Evolutionary conservation across 352 stramenopile species (phyloP).

Genomic region (Phytopythium helicoides): DNA sequence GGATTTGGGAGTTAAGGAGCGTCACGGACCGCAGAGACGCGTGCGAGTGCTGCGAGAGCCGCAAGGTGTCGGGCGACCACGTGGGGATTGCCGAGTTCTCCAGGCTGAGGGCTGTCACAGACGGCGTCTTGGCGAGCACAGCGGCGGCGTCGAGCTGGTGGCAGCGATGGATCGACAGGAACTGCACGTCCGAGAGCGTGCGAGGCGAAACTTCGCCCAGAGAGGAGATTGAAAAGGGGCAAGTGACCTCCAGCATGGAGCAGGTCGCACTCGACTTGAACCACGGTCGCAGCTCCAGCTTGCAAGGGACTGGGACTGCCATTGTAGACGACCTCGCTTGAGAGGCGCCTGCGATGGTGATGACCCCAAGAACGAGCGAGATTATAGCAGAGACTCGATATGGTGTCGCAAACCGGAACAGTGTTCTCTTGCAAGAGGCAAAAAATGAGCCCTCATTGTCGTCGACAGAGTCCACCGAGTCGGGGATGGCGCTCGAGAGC

Average conservation of each 20-base stretch:
- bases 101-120: background rate
- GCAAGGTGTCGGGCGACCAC: background rate
- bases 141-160: background rate
- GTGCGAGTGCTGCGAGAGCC: background rate
- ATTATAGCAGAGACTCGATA: background rate
- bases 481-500: conserved; percentile 2
- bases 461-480: background rate
- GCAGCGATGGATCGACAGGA: conserved; percentile 4
- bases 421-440: too few species aligned
- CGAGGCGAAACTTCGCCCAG: background rate
- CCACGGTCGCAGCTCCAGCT: background rate
- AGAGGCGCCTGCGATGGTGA: background rate
- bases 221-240: background rate
- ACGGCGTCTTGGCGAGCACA: background rate
- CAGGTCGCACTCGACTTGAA: background rate
- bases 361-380: background rate
- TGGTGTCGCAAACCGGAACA: background rate
- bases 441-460: background rate
- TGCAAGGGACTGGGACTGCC: background rate
- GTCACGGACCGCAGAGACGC: conserved; percentile 1
- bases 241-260: background rate
- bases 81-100: background rate
- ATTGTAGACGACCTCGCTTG: background rate
- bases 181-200: background rate
- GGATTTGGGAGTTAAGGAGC: background rate